Conservation (phyloP, 805 yeast species). For the Monosporozyma siamensis region DNA sequence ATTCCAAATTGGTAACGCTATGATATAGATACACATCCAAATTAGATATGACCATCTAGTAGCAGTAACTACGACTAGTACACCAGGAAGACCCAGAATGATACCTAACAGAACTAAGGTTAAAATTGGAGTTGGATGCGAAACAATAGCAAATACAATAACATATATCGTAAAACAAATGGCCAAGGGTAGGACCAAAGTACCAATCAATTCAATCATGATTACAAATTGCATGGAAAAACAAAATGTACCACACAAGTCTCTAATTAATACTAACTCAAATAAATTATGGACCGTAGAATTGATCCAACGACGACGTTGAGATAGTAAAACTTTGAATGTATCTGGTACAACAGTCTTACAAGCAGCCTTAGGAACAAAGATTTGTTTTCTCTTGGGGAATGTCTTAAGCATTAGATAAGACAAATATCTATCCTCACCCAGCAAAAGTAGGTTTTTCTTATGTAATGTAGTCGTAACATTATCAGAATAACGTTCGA, state of each 20-base stretch:
- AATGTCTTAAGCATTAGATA: conserved; percentile 82
- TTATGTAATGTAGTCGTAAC: conserved; percentile 75
- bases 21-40: conserved; percentile 71
- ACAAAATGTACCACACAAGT: conserved; percentile 89
- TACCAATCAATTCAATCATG: conserved; percentile 74
- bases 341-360: conserved; percentile 80
- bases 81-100: conserved; percentile 79
- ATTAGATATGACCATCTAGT: conserved; percentile 60
- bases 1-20: conserved; percentile 91
- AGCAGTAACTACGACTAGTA: conserved; percentile 71
- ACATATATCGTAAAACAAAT: conserved; percentile 76
- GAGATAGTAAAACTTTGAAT: conserved; percentile 73
- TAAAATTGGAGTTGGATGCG: conserved; percentile 66
- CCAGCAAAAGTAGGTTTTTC: conserved; percentile 74
- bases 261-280: conserved; percentile 76
- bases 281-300: conserved; percentile 88
- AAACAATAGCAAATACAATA: conserved; percentile 56
- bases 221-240: conserved; percentile 92
- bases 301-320: conserved; percentile 94
- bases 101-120: conserved; percentile 68
- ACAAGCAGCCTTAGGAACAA: conserved; percentile 86
- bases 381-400: conserved; percentile 80
- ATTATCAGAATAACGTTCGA: conserved; percentile 82
- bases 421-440: conserved; percentile 82
- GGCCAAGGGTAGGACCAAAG: conserved; percentile 83